A percentile compares a stretch with the other conserved stretches of the same genome.
Evolutionary conservation across 768 basidiomycete genomes (phyloP).

Genomic region (Suillus hirtellus): DNA sequence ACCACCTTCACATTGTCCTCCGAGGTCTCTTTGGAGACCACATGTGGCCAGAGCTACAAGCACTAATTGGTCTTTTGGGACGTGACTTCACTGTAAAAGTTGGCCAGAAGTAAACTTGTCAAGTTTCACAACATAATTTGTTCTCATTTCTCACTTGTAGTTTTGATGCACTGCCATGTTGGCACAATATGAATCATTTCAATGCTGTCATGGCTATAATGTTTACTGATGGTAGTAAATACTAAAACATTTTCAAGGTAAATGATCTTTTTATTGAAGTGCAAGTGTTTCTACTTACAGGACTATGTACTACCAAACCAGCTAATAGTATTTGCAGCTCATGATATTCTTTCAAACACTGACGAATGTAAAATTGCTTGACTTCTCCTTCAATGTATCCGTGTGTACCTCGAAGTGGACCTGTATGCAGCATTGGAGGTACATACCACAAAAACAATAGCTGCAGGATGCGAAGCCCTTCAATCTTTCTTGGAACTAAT

Average conservation of each 20-base stretch:
- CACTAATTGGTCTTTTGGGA: slow-evolving; percentile 17
- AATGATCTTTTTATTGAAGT: not conserved
- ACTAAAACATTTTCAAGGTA: slow-evolving; percentile 35
- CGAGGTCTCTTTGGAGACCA: slow-evolving; percentile 36
- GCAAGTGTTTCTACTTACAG: not conserved
- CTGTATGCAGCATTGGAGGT: slow-evolving; percentile 28
- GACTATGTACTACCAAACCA: not conserved
- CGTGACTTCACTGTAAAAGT: not conserved
- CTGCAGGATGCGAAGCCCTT: slow-evolving; percentile 19
- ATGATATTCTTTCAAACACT: slow-evolving; percentile 24
- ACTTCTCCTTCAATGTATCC: slow-evolving; percentile 29
- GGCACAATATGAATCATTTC: slow-evolving; percentile 13
- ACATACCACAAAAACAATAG: slow-evolving; percentile 31
- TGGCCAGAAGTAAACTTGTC: slow-evolving; percentile 24
- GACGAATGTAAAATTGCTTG: slow-evolving; percentile 18
- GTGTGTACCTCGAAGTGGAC: slow-evolving; percentile 33
- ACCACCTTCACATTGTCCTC: slow-evolving; percentile 33
- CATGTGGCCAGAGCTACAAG: slow-evolving; percentile 28
- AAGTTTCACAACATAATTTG: no score
- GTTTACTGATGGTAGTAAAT: slow-evolving; percentile 39
- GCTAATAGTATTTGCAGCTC: slow-evolving; percentile 3
- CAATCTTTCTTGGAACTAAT: slow-evolving; percentile 20
- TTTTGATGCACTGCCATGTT: slow-evolving; percentile 8
- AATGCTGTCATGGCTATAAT: slow-evolving; percentile 21
- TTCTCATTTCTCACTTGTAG: not conserved